Percentiles rank a stretch among this genome's conserved stretches.
Evolutionary conservation across 495 filamentous ascomycete genomes (phyloP).

Genomic region (Poronia punctata): DNA sequence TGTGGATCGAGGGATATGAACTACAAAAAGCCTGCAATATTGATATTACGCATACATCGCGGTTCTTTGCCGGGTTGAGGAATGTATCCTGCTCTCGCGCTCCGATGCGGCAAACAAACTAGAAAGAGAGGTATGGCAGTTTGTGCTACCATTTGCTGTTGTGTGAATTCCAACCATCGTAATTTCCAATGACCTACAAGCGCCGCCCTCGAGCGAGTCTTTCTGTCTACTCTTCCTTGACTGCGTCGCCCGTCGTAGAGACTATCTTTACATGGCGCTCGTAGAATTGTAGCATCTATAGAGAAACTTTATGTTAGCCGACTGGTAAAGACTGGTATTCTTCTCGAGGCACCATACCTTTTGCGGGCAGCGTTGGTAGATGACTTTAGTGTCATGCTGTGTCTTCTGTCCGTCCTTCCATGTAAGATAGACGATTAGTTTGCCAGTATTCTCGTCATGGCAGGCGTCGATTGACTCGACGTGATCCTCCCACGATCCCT

Average conservation of each 20-base stretch:
- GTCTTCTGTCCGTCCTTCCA: constrained; percentile 55
- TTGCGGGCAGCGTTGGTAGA: constrained; percentile 55
- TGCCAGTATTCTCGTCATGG: constrained; percentile 42
- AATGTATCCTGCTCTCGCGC: too few relatives aligned
- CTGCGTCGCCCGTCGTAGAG: constrained; percentile 7
- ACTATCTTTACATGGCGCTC: constrained; percentile 50
- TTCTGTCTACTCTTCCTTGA: constrained; percentile 12
- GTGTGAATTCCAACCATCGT: not conserved
- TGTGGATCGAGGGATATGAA: too few relatives aligned
- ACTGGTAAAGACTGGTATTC: not conserved
- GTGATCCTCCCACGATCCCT: constrained; percentile 52
- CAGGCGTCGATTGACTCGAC: constrained; percentile 50
- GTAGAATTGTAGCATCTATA: constrained; percentile 55
- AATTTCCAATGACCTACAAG: not conserved
- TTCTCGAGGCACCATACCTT: constrained; percentile 33
- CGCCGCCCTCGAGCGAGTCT: not conserved
- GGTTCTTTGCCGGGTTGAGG: too few relatives aligned
- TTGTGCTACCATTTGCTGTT: too few relatives aligned
- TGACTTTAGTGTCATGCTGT: constrained; percentile 47
- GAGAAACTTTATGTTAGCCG: constrained; percentile 6
- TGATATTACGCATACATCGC: too few relatives aligned
- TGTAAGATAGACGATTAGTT: constrained; percentile 44
- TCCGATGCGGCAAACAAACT: too few relatives aligned
- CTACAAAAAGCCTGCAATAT: too few relatives aligned
- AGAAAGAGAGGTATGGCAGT: too few relatives aligned